Conservation (phyloP, 768 basidiomycete genomes). For the Boletellus ananiceps region DNA sequence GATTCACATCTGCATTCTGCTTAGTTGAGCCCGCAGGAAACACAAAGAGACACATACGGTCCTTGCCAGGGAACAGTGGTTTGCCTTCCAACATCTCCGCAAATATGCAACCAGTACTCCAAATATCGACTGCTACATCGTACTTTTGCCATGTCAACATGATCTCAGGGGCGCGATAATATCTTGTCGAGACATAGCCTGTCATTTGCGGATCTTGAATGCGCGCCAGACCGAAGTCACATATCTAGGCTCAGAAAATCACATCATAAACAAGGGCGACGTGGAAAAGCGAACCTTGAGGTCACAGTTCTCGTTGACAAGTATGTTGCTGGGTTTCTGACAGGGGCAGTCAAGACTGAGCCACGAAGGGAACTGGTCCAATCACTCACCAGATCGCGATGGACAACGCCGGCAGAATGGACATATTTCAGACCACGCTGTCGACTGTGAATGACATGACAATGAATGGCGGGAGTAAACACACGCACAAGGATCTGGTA, state of each 20-base stretch:
- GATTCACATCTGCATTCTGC: slow-evolving; percentile 84
- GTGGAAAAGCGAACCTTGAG: slow-evolving; percentile 61
- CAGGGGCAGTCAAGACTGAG: neutral
- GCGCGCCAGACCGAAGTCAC: slow-evolving; percentile 96
- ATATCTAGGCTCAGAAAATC: slow-evolving; percentile 57
- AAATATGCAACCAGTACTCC: slow-evolving; percentile 99
- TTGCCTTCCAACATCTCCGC: slow-evolving; percentile 99
- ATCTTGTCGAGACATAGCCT: slow-evolving; percentile 97
- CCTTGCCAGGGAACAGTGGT: slow-evolving; percentile 98
- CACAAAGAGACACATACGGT: slow-evolving; percentile 63
- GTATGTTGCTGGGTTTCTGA: slow-evolving; percentile 98
- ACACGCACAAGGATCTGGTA: slow-evolving; percentile 90
- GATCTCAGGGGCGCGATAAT: slow-evolving; percentile 99
- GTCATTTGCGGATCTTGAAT: slow-evolving; percentile 99
- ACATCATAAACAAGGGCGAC: neutral
- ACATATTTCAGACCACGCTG: slow-evolving; percentile 99
- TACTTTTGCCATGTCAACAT: slow-evolving; percentile 99
- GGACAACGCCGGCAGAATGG: slow-evolving; percentile 97
- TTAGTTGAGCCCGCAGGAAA: neutral
- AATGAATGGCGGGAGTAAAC: neutral
- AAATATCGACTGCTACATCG: slow-evolving; percentile 98
- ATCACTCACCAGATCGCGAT: slow-evolving; percentile 80
- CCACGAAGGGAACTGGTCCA: neutral
- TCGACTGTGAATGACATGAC: slow-evolving; percentile 6
- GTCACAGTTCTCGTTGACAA: slow-evolving; percentile 99